These are phyloP conservation scores for Meira miltonrushii DNA, from an alignment of 1,284 basidiomycete species.

Conservation along the genomic window DNA sequence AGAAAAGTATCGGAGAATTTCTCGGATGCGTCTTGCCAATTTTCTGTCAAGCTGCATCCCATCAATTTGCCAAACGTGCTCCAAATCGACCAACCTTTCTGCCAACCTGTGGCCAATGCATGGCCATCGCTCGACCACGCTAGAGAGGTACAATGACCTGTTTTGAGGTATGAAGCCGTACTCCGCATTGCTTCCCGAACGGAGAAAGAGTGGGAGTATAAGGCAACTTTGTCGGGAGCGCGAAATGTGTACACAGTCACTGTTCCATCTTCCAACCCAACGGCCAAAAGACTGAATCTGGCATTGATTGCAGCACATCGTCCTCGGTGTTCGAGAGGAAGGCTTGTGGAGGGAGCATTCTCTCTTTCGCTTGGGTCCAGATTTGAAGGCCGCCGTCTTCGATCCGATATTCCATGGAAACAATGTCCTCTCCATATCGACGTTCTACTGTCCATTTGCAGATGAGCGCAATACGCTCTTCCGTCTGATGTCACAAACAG, in stretches of 20 bases:
- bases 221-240: slow-evolving; percentile 16
- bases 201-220: slow-evolving; percentile 44
- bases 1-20: slow-evolving; percentile 71
- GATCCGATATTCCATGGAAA: slow-evolving; percentile 24
- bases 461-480: slow-evolving; percentile 28
- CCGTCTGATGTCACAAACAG: slow-evolving; percentile 46
- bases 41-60: slow-evolving; percentile 67
- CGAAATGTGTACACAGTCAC: slow-evolving; percentile 43
- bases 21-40: slow-evolving; percentile 58
- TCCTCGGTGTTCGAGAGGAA: slow-evolving; percentile 59
- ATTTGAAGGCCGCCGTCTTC: slow-evolving; percentile 13
- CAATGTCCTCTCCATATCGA: slow-evolving; percentile 29
- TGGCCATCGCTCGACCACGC: slow-evolving; percentile 78
- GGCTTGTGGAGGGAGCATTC: background rate
- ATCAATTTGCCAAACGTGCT: slow-evolving; percentile 82
- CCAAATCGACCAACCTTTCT: slow-evolving; percentile 82
- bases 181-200: slow-evolving; percentile 48
- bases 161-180: slow-evolving; percentile 52
- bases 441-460: slow-evolving; percentile 23
- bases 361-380: background rate
- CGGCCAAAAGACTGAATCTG: slow-evolving; percentile 75
- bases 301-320: slow-evolving; percentile 64
- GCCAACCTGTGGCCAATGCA: slow-evolving; percentile 92
- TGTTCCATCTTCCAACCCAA: slow-evolving; percentile 64
- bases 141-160: slow-evolving; percentile 70